phyloP scores from a whole-genome alignment of 345 rosid species.

The Xanthoceras sorbifolium region DNA sequence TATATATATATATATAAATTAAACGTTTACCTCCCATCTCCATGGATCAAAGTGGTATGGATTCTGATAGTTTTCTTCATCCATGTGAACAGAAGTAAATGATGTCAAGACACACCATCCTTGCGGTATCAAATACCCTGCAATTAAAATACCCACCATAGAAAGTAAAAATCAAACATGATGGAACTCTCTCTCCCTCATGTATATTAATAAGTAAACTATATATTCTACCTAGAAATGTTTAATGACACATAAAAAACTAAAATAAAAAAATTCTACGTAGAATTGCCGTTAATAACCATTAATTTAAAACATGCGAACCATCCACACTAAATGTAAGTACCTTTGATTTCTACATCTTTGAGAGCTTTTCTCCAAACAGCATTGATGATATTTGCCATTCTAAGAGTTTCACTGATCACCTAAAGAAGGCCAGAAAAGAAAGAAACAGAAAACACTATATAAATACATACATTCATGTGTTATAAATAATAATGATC shows the following conservation, averaged over 20 bases:
- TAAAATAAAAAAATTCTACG: too few relatives aligned
- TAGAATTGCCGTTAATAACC: background rate
- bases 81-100: conserved; percentile 89
- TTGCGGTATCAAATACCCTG: conserved; percentile 84
- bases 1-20: too few relatives aligned
- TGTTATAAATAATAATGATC: too few relatives aligned
- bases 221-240: too few relatives aligned
- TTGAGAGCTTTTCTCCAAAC: conserved; percentile 93
- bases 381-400: conserved; percentile 86
- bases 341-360: conserved; percentile 90
- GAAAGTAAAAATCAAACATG: background rate
- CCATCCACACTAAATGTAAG: too few relatives aligned
- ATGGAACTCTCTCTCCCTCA: too few relatives aligned
- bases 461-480: too few relatives aligned
- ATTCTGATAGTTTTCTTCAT: conserved; percentile 68
- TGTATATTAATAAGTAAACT: too few relatives aligned
- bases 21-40: conserved; percentile 99
- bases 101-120: conserved; percentile 97
- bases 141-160: conserved; percentile 26
- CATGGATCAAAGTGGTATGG: conserved; percentile 86
- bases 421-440: conserved; percentile 40
- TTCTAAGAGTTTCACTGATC: conserved; percentile 86
- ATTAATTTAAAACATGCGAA: too few relatives aligned
- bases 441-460: background rate
- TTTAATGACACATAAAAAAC: too few relatives aligned